Percentiles rank a stretch among this genome's conserved stretches.
Conservation (phyloP, 139 green algal genomes). For the Chloropicon primus region DNA sequence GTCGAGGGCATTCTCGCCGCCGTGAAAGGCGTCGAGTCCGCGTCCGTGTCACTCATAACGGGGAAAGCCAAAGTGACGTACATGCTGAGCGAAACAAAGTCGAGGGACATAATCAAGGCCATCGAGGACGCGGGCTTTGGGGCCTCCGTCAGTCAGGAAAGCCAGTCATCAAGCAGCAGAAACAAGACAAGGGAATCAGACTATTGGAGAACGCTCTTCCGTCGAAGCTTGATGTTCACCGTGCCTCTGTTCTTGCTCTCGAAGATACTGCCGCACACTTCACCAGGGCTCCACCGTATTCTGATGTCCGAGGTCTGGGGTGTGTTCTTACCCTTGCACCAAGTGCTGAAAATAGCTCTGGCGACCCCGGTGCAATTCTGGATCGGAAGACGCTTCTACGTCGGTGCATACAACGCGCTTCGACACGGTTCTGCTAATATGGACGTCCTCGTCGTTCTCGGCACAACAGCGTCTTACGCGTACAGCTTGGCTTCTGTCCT, state of each 20-base stretch:
- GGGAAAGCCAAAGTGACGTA: conserved; percentile 31
- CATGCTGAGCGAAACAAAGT: conserved; percentile 42
- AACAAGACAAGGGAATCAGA: not conserved
- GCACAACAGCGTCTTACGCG: conserved; percentile 80
- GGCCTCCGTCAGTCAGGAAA: conserved; percentile 4
- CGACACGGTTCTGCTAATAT: conserved; percentile 78
- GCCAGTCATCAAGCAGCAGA: conserved; percentile 12
- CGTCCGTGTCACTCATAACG: not conserved
- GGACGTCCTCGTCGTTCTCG: conserved; percentile 92
- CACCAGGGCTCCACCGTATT: not conserved
- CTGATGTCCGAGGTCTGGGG: not conserved
- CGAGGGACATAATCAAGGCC: conserved; percentile 48
- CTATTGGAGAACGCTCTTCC: conserved; percentile 14
- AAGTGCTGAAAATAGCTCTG: conserved; percentile 68
- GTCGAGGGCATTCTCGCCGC: conserved; percentile 15
- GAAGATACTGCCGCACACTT: not conserved
- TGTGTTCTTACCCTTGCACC: conserved; percentile 49
- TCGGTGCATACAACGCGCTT: conserved; percentile 57
- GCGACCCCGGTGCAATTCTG: conserved; percentile 80
- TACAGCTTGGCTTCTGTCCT: conserved; percentile 80
- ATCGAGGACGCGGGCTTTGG: conserved; percentile 46
- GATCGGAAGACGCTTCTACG: conserved; percentile 87
- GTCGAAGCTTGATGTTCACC: not conserved
- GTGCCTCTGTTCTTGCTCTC: not conserved
- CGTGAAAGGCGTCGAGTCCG: conserved; percentile 17